Evolutionary conservation across 78 protist genomes (phyloP).

Genomic region (Dictyostelium brefeldianum): DNA sequence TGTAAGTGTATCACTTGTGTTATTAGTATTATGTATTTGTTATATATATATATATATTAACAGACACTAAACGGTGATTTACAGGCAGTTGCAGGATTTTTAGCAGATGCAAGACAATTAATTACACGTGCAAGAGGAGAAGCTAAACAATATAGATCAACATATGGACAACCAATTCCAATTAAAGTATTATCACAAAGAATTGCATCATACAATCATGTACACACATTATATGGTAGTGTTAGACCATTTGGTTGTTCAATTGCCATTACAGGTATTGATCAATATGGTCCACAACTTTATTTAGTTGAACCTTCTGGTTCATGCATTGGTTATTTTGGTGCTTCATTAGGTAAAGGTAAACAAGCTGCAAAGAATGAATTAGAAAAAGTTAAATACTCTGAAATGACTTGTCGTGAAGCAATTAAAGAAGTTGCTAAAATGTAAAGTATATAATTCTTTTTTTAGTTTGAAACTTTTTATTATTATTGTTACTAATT

Average conservation of each 20-base stretch:
- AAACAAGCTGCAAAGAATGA: conserved; percentile 96
- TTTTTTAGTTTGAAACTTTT: neutral
- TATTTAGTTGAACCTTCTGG: conserved; percentile 98
- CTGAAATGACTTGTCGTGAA: conserved; percentile 88
- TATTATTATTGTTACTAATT: neutral
- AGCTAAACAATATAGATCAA: conserved; percentile 84
- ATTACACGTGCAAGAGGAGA: conserved; percentile 93
- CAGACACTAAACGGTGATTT: neutral
- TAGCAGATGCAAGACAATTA: conserved; percentile 95
- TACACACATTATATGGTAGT: conserved; percentile 91
- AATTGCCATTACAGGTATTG: conserved; percentile 89
- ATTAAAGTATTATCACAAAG: conserved; percentile 71
- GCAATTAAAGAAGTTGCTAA: conserved; percentile 94
- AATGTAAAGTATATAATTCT: conserved; percentile 81
- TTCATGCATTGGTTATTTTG: conserved; percentile 87
- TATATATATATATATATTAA: neutral
- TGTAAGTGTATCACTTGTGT: conserved; percentile 57
- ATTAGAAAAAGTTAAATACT: conserved; percentile 94
- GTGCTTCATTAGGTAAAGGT: conserved; percentile 95
- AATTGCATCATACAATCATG: conserved; percentile 80
- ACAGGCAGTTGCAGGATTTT: conserved; percentile 92
- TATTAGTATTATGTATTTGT: neutral
- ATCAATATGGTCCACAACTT: conserved; percentile 93
- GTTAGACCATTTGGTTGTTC: conserved; percentile 98
- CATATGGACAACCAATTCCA: conserved; percentile 91